These are phyloP conservation scores for Wickerhamomyces strasburgensis DNA, from an alignment of 805 yeast species.

Conservation along the genomic window DNA sequence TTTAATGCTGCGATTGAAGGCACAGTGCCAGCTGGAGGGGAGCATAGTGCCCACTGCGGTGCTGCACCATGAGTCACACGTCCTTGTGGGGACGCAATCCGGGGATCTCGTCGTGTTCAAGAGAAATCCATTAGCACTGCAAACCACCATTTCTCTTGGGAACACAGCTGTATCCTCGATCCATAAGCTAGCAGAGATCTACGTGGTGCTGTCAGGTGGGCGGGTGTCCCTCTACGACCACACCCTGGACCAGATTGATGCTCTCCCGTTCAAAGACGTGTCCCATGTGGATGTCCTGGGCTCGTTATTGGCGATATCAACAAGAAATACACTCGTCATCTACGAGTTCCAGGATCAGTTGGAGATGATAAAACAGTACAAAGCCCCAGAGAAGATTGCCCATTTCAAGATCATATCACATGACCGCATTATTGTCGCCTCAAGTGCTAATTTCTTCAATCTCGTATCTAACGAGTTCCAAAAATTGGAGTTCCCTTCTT, in stretches of 20 bases:
- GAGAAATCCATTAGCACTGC: not conserved
- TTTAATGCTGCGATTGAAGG: conserved; percentile 6
- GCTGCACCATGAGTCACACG: conserved; percentile 1
- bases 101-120: conserved; percentile 10
- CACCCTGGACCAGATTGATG: conserved; percentile 13
- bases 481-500: conserved; percentile 2
- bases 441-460: conserved; percentile 20
- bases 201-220: conserved; percentile 3
- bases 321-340: conserved; percentile 14
- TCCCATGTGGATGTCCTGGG: conserved; percentile 5
- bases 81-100: conserved; percentile 8
- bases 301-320: conserved; percentile 11
- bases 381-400: conserved; percentile 24
- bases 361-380: conserved; percentile 23
- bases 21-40: no score
- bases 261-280: conserved; percentile 18
- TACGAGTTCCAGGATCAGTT: conserved; percentile 21
- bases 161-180: conserved; percentile 5
- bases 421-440: conserved; percentile 17
- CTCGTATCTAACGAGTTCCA: conserved; percentile 10
- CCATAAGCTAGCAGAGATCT: conserved; percentile 1
- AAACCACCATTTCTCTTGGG: conserved; percentile 6
- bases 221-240: conserved; percentile 9
- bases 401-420: conserved; percentile 21
- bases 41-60: conserved; percentile 5